A percentile compares a stretch with the other conserved stretches of the same genome.
phyloP scores from a whole-genome alignment of 257 asterid genomes.

The Ajuga chamaepitys region DNA sequence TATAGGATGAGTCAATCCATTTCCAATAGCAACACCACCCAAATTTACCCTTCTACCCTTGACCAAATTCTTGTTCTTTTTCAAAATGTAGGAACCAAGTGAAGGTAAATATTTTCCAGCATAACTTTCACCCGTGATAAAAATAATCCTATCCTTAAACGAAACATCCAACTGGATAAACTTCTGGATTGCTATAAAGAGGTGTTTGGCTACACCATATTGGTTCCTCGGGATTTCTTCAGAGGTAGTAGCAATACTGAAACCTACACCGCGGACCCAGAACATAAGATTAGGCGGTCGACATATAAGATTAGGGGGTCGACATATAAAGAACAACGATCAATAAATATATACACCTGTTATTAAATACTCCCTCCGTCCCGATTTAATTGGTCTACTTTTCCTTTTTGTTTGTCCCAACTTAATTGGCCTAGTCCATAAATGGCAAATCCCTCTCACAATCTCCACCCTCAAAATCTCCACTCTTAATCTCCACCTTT shows the following conservation, averaged over 20 bases:
- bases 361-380: too few relatives aligned
- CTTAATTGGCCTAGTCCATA: too few relatives aligned
- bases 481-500: too few relatives aligned
- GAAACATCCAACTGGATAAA: constrained; percentile 34
- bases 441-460: too few relatives aligned
- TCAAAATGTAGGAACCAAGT: constrained; percentile 55
- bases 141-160: constrained; percentile 50
- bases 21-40: constrained; percentile 78
- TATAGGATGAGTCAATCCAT: constrained; percentile 70
- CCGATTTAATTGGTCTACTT: too few relatives aligned
- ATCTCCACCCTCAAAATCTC: too few relatives aligned
- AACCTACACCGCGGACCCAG: constrained; percentile 72
- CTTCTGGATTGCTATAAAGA: constrained; percentile 44
- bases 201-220: constrained; percentile 51
- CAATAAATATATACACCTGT: too few relatives aligned
- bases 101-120: constrained; percentile 80
- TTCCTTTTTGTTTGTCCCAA: too few relatives aligned
- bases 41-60: constrained; percentile 32
- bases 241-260: constrained; percentile 48
- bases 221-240: constrained; percentile 71
- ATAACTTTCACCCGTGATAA: constrained; percentile 69
- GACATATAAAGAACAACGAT: too few relatives aligned
- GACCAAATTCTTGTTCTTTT: constrained; percentile 24
- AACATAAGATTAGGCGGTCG: too few relatives aligned
- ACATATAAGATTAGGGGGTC: too few relatives aligned